Evolutionary conservation across 1,284 basidiomycete genomes (phyloP), one percentile per base, ranked within the genome.

Genomic region (Athelia psychrophila): DNA sequence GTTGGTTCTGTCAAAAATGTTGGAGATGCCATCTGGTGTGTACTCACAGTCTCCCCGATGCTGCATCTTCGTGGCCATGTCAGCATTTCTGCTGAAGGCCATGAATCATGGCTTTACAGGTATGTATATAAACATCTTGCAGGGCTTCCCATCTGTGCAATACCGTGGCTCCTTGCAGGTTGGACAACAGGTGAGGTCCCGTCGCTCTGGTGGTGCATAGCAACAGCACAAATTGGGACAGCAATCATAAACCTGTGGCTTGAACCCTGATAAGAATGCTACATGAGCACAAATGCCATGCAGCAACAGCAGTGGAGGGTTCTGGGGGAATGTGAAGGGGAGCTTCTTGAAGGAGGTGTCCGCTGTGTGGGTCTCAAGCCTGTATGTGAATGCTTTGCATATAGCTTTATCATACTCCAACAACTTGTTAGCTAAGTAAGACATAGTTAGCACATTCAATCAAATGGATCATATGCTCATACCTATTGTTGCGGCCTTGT

Each of bases 201-300:
- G 27, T 13, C 5, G 52, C 40, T 68, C 59, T 0, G 64, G 58
- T 1, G 65, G 67, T 2, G 58, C 56, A 54, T 58, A 70, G 44
- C 60, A 64, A 32, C 56, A 52, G 44, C 70, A 72, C 1, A 65
- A 69, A 44, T 67, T 66, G 15, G 60, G 23, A 49, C 69, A 71
- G 49, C 68, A 71, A 51, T 71, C 61, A 46, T 68, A 70, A 0
- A 53, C 25, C 8, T 60, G 47, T 10, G 68, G 67, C 23, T 63
- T 58, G 45, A 69, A 63, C 1, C 59, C 60, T 2, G 67, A n/a
- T 44, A 16, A 68, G 59, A 44, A 53, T 51, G 53, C 51, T 9
- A 61, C 48, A 8, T 55, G 54, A 2, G 55, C 44, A 10, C 53
- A 46, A 2, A 62, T 47, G 10, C 33, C 19, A 18, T 57, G 45